Evolutionary conservation across 2,329 filamentous ascomycete species (phyloP).

Genomic region (Coniosporium tulheliwenetii): DNA sequence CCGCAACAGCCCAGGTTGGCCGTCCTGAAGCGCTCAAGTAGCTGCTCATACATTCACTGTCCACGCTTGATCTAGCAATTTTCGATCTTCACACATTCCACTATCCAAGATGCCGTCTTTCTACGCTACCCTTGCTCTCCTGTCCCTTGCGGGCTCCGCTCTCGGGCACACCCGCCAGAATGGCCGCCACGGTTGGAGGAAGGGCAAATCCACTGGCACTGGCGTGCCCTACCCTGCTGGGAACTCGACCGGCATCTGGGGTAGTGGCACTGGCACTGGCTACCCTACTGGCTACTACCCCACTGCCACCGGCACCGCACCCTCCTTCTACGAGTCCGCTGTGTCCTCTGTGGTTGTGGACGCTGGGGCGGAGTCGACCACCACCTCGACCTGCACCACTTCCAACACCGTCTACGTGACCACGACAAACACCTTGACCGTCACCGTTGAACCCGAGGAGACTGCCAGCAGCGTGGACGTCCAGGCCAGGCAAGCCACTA

Average conservation of each 20-base stretch:
- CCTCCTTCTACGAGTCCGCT: no score
- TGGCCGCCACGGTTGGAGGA: no score
- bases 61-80: no score
- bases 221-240: no score
- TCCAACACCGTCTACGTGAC: constrained; percentile 16
- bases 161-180: constrained; percentile 7
- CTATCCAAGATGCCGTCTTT: constrained; percentile 14
- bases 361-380: neutral
- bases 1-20: constrained; percentile 27
- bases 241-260: no score
- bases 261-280: no score
- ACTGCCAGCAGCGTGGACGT: constrained; percentile 1
- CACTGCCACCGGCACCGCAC: no score
- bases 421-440: constrained; percentile 22
- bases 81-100: neutral
- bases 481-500: neutral
- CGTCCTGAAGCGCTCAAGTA: constrained; percentile 21
- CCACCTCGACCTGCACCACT: constrained; percentile 3
- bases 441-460: constrained; percentile 19
- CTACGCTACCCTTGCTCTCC: constrained; percentile 22
- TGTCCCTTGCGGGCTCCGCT: constrained; percentile 25
- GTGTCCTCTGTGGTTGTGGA: neutral
- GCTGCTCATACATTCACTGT: constrained; percentile 9
- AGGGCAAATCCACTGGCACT: no score
- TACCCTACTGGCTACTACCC: no score